Evolutionary conservation across 805 yeast species (phyloP).

Genomic region (Wickerhamomyces hampshirensis): DNA sequence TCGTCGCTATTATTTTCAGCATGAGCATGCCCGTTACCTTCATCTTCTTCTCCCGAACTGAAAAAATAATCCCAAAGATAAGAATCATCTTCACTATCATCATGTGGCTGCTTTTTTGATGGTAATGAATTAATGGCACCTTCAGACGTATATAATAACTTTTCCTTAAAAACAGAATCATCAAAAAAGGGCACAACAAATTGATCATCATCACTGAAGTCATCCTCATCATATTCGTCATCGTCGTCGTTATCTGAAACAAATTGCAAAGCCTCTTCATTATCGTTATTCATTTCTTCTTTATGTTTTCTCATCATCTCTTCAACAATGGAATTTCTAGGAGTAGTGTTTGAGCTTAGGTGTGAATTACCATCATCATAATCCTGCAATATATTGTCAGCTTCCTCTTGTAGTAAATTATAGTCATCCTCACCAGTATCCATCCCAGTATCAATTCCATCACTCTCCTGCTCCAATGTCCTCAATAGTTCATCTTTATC

Average conservation of each 20-base stretch:
- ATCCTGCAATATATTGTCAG: conserved; percentile 38
- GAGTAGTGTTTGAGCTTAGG: conserved; percentile 27
- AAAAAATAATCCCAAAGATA: conserved; percentile 75
- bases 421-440: conserved; percentile 31
- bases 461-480: conserved; percentile 30
- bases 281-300: conserved; percentile 34
- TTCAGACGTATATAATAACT: conserved; percentile 12
- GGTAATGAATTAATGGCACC: conserved; percentile 8
- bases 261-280: conserved; percentile 32
- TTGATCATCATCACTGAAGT: conserved; percentile 37
- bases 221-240: conserved; percentile 23
- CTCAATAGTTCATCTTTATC: conserved; percentile 39
- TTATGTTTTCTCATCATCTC: conserved; percentile 38
- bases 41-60: conserved; percentile 33
- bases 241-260: conserved; percentile 27
- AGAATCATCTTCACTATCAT: conserved; percentile 40
- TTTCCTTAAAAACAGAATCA: conserved; percentile 28
- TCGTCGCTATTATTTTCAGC: conserved; percentile 45
- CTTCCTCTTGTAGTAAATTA: conserved; percentile 35
- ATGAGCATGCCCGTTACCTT: conserved; percentile 11
- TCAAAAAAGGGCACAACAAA: conserved; percentile 38
- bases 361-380: conserved; percentile 27
- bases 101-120: conserved; percentile 1
- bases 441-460: conserved; percentile 32
- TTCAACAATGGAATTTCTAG: conserved; percentile 29